These are phyloP conservation scores for Lactarius vividus DNA, from an alignment of 768 basidiomycete genomes.

Conservation along the genomic window DNA sequence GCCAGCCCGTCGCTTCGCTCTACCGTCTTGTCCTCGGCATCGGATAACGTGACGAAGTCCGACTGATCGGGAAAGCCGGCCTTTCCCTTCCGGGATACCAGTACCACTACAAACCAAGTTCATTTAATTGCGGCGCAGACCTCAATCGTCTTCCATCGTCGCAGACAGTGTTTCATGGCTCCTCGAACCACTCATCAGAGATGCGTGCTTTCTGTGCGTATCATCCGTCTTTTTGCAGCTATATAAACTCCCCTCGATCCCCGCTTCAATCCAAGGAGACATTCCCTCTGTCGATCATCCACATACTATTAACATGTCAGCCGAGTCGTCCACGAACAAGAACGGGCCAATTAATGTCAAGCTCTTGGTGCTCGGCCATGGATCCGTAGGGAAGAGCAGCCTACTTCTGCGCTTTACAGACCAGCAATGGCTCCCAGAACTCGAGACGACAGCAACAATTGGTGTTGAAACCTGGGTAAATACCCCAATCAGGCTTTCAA, in stretches of 20 bases:
- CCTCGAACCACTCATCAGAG: not conserved
- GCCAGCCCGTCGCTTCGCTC: not conserved
- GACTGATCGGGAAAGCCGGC: constrained; percentile 1
- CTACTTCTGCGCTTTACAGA: constrained; percentile 90
- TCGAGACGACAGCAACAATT: constrained; percentile 80
- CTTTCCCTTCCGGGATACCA: not conserved
- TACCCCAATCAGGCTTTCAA: constrained; percentile 17
- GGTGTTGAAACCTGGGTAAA: constrained; percentile 80
- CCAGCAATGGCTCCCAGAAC: constrained; percentile 88
- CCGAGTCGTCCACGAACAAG: not conserved
- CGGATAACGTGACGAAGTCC: not conserved
- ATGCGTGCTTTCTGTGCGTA: not conserved
- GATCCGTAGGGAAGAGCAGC: constrained; percentile 89
- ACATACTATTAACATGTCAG: not conserved
- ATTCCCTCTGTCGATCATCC: not conserved
- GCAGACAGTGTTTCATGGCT: not conserved
- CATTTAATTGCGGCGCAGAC: not conserved
- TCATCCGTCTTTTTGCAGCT: not conserved
- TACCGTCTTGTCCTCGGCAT: not conserved
- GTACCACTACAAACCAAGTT: not conserved
- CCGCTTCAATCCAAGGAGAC: not conserved
- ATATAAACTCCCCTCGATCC: not conserved
- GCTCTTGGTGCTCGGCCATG: constrained; percentile 78
- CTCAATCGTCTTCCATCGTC: not conserved
- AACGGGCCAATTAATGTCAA: constrained; percentile 65